These are phyloP conservation scores for Jatropha podagrica DNA, from an alignment of 441 rosid species.

Conservation along the genomic window DNA sequence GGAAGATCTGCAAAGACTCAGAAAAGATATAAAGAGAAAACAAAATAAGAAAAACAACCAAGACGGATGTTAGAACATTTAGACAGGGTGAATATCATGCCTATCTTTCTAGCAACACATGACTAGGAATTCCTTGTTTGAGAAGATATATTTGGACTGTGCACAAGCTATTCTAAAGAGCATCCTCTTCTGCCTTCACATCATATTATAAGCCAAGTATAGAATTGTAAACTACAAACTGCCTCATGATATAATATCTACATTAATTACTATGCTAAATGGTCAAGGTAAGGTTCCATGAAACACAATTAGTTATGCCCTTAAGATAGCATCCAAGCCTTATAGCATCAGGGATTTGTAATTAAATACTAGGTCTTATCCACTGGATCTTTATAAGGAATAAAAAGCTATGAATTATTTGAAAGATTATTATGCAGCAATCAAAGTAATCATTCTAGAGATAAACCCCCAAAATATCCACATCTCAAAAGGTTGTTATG, in stretches of 20 bases:
- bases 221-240: neutral
- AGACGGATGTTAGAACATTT: neutral
- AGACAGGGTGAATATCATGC: neutral
- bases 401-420: conserved; percentile 2
- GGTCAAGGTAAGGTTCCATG: neutral
- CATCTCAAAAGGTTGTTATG: neutral
- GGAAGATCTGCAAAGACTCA: conserved; percentile 68
- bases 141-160: neutral
- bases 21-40: conserved; percentile 15
- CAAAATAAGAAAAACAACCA: neutral
- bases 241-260: neutral
- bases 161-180: neutral
- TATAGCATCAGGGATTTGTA: neutral
- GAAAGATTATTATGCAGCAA: neutral
- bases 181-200: neutral
- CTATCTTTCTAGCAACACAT: neutral
- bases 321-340: neutral
- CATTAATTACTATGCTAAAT: neutral
- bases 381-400: neutral
- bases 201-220: neutral
- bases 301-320: neutral
- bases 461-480: neutral
- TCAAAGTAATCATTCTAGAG: conserved; percentile 1
- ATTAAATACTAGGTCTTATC: neutral
- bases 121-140: neutral